Percentiles rank a stretch among this genome's conserved stretches.
These are phyloP conservation scores for Thermochaetoides thermophila DNA, from an alignment of 495 filamentous ascomycete species.

Conservation along the genomic window DNA sequence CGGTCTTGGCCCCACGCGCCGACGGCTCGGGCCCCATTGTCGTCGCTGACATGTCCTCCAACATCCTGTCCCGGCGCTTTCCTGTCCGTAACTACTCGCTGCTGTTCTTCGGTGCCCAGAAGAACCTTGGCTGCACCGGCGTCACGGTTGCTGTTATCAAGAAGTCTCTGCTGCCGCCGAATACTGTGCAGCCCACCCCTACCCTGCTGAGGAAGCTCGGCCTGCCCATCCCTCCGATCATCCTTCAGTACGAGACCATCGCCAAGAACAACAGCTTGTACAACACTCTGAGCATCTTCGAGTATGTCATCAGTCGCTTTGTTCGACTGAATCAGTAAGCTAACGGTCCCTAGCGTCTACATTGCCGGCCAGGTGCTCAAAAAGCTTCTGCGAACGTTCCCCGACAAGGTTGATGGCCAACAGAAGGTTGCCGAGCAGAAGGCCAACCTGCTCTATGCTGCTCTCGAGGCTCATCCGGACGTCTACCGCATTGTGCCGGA, in stretches of 20 bases:
- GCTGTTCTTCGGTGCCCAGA: constrained; percentile 76
- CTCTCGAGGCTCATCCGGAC: constrained; percentile 53
- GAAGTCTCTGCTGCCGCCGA: constrained; percentile 58
- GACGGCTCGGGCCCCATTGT: constrained; percentile 50
- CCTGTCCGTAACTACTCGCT: constrained; percentile 59
- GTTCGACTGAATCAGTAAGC: neutral
- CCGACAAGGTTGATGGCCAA: constrained; percentile 54
- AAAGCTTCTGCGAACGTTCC: constrained; percentile 42
- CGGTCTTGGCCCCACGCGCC: constrained; percentile 38
- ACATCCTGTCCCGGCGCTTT: constrained; percentile 47
- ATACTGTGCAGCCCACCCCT: constrained; percentile 39
- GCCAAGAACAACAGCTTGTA: constrained; percentile 84
- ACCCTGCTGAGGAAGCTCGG: constrained; percentile 57
- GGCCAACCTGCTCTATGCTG: constrained; percentile 55
- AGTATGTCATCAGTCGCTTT: constrained; percentile 25
- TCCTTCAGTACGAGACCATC: constrained; percentile 66
- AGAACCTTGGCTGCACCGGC: constrained; percentile 78
- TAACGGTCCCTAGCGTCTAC: constrained; percentile 43
- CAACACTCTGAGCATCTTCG: constrained; percentile 91
- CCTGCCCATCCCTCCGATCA: constrained; percentile 58
- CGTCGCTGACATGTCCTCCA: constrained; percentile 78
- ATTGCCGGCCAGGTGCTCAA: constrained; percentile 75
- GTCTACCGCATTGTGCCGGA: constrained; percentile 61
- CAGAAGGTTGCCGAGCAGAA: constrained; percentile 56
- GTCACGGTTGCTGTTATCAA: constrained; percentile 71